These are phyloP conservation scores for Arthrinium phaeospermum DNA, from an alignment of 2,329 filamentous ascomycete genomes.

Conservation along the genomic window DNA sequence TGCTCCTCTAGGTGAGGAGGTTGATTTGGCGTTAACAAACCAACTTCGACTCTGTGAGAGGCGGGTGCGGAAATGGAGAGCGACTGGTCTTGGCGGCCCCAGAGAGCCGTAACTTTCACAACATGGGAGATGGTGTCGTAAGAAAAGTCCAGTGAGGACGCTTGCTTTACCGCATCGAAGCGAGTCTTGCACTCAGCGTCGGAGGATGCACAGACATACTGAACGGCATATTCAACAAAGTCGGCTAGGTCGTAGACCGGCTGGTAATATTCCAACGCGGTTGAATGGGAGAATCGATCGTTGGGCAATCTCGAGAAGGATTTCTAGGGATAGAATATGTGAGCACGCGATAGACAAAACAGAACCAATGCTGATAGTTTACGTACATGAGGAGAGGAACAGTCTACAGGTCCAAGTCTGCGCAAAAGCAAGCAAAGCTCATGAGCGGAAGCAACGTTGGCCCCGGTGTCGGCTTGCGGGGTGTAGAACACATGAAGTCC, in stretches of 20 bases:
- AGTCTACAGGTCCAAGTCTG: constrained; percentile 42
- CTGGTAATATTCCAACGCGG: constrained; percentile 74
- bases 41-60: constrained; percentile 74
- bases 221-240: constrained; percentile 58
- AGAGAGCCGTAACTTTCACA: constrained; percentile 69
- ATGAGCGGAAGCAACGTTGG: constrained; percentile 31
- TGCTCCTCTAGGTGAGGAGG: constrained; percentile 66
- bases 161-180: constrained; percentile 40
- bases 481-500: constrained; percentile 84
- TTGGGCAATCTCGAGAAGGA: constrained; percentile 66
- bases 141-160: constrained; percentile 70
- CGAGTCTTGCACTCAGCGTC: constrained; percentile 33
- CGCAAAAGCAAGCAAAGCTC: constrained; percentile 41
- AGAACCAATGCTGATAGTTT: neutral
- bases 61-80: constrained; percentile 48
- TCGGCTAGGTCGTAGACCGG: constrained; percentile 61
- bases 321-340: constrained; percentile 62
- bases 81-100: constrained; percentile 54
- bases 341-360: constrained; percentile 38
- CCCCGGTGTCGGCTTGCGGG: constrained; percentile 49
- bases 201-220: constrained; percentile 43
- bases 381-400: constrained; percentile 41
- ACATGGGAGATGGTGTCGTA: constrained; percentile 70
- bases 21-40: constrained; percentile 72
- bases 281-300: constrained; percentile 63